Evolutionary conservation across 305 asterid species (phyloP).

Genomic region (Plantago coronopus): DNA sequence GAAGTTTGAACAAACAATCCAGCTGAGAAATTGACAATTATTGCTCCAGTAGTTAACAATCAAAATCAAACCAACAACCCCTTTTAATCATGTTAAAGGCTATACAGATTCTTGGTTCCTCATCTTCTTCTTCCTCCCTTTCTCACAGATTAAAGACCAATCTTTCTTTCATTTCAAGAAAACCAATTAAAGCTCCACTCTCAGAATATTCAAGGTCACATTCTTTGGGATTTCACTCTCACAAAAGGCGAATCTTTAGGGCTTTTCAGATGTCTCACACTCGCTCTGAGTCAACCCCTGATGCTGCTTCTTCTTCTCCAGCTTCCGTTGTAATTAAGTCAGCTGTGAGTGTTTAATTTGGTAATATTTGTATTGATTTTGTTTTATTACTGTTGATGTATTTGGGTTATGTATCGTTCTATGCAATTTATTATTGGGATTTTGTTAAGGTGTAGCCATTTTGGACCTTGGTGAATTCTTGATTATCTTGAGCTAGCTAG

Average conservation of each 20-base stretch:
- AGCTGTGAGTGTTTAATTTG: conserved; percentile 33
- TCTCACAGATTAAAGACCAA: conserved; percentile 47
- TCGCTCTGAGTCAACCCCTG: conserved; percentile 48
- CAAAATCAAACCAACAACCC: conserved; percentile 6
- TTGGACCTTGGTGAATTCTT: too few species aligned
- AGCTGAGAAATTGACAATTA: background rate
- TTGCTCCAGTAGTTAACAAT: background rate
- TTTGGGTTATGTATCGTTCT: conserved; percentile 1
- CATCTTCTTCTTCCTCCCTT: conserved; percentile 53
- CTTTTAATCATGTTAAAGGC: conserved; percentile 63
- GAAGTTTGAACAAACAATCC: background rate
- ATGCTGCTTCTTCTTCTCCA: conserved; percentile 40
- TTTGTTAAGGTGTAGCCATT: background rate
- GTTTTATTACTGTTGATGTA: conserved; percentile 1
- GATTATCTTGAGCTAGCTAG: background rate
- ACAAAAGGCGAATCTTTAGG: conserved; percentile 32
- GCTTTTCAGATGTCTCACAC: conserved; percentile 53
- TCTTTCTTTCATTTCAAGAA: conserved; percentile 32
- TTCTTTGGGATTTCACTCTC: conserved; percentile 31
- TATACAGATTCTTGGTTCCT: conserved; percentile 69
- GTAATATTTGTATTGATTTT: background rate
- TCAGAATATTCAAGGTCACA: conserved; percentile 18
- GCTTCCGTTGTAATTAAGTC: conserved; percentile 40
- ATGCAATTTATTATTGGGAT: background rate
- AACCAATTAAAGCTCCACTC: conserved; percentile 6